Evolutionary conservation across 2,329 filamentous ascomycete genomes (phyloP), one percentile per base, ranked within the genome.

Genomic region (Colletotrichum siamense): DNA sequence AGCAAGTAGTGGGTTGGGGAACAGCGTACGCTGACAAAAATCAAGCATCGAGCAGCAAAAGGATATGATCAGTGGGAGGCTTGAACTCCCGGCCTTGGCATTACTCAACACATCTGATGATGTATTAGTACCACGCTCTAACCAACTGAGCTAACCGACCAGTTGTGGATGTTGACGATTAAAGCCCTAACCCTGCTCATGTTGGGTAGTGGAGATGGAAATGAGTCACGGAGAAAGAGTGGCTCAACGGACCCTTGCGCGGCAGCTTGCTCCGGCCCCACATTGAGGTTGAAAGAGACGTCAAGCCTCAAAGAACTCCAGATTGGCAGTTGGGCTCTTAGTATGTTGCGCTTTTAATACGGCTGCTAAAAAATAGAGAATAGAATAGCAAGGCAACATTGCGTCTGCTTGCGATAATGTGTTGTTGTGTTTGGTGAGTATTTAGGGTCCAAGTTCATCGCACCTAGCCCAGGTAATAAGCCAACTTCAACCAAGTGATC

Each of bases 41-140:
- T 12, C 15, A 12, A n/a, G 9, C 26, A 6, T 7, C 16, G 4
- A n/a, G 7, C 10, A 8, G 39, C 69, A 76, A 73, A 69, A 73
- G 6, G 5, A 2, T 6, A 18, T 76, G 73, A 76, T 76, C 70
- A 76, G 73, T 76, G 73, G 73, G 70, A 76, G 73, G 73, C 73
- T 76, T 73, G 73, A 76, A 73, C 73, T 76, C 73, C 73, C 73
- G 73, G 44, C 73, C 73, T 76, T 76, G 73, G 73, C 73, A 76
- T 76, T 66, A 76, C 73, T 36, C 15, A 73, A 69, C 13, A 76
- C 73, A 28, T 52, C n/a, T 7, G 32, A 24, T 76, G 28, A 73
- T 44, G 65, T 76, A 76, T 76, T 76, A 76, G 73, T 76, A 76
- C 73, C 73, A 76, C 73, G 73, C 73, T 76, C 73, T 76, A 76